Percentiles rank a stretch among this genome's conserved stretches.
Conservation (phyloP, 2,329 filamentous ascomycete species). For the Waltergamsia citrina region DNA sequence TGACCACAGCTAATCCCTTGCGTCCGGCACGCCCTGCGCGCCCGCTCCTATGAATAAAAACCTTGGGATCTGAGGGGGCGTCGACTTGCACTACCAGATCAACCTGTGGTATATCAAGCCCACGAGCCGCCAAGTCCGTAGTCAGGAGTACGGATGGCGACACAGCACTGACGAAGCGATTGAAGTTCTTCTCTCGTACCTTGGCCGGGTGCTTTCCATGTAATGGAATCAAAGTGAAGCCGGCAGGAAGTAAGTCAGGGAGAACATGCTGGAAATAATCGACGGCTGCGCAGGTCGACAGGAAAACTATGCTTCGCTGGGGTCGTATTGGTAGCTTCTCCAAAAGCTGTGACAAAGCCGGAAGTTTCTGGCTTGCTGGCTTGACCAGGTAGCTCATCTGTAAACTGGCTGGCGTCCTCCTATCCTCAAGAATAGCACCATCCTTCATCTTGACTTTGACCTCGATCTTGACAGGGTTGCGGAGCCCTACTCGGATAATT, state of each 20-base stretch:
- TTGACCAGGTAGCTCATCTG: conserved; percentile 78
- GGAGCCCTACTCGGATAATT: conserved; percentile 80
- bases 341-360: conserved; percentile 62
- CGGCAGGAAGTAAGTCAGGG: conserved; percentile 57
- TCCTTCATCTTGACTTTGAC: conserved; percentile 76
- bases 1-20: conserved; percentile 73
- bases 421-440: conserved; percentile 60
- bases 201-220: conserved; percentile 89
- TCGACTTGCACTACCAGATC: conserved; percentile 88
- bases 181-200: conserved; percentile 81
- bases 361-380: conserved; percentile 71
- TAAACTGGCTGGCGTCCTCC: conserved; percentile 83
- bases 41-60: conserved; percentile 88
- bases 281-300: conserved; percentile 89
- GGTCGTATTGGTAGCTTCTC: conserved; percentile 61
- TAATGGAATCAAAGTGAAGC: conserved; percentile 65
- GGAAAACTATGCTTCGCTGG: conserved; percentile 80
- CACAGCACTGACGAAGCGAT: conserved; percentile 65
- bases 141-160: conserved; percentile 77
- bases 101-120: conserved; percentile 84
- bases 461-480: conserved; percentile 90
- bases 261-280: conserved; percentile 87
- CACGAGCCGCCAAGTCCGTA: conserved; percentile 84
- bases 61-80: conserved; percentile 76
- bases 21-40: conserved; percentile 83